Evolutionary conservation across 2,329 filamentous ascomycete genomes (phyloP).

Genomic region (Neofusicoccum sp.): DNA sequence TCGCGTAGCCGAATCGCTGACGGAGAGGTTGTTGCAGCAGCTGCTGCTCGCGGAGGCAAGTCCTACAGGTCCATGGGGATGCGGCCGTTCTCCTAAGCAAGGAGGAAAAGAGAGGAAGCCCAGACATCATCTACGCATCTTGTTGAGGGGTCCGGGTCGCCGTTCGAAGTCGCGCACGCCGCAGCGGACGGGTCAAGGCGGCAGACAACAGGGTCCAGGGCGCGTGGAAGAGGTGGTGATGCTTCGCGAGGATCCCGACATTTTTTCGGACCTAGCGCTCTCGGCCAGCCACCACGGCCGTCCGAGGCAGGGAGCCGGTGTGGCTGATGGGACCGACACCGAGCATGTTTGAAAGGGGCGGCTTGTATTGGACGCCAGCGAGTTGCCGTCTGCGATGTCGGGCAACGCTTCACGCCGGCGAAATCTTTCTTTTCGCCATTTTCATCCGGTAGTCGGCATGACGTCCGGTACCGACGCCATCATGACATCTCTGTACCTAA

Average conservation of each 20-base stretch:
- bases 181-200: not conserved
- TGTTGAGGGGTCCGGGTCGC: not conserved
- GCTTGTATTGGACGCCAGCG: not conserved
- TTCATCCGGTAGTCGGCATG: too few species aligned
- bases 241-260: slow-evolving; percentile 19
- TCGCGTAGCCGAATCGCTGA: slow-evolving; percentile 28
- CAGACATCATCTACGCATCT: slow-evolving; percentile 37
- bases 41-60: slow-evolving; percentile 33
- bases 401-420: not conserved
- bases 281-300: slow-evolving; percentile 5
- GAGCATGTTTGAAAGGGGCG: not conserved
- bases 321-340: slow-evolving; percentile 11
- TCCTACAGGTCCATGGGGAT: slow-evolving; percentile 41
- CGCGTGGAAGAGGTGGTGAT: slow-evolving; percentile 14
- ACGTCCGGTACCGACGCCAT: too few species aligned
- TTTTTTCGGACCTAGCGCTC: slow-evolving; percentile 20
- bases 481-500: too few species aligned
- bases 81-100: slow-evolving; percentile 29
- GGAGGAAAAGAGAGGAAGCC: slow-evolving; percentile 30
- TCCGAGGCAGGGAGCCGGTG: slow-evolving; percentile 14
- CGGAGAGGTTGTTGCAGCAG: slow-evolving; percentile 25
- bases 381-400: not conserved
- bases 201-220: slow-evolving; percentile 12
- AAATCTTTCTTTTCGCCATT: not conserved
- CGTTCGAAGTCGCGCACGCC: not conserved